Evolutionary conservation across 2,329 filamentous ascomycete genomes (phyloP).

Genomic region (Apiospora rasikravindrae): DNA sequence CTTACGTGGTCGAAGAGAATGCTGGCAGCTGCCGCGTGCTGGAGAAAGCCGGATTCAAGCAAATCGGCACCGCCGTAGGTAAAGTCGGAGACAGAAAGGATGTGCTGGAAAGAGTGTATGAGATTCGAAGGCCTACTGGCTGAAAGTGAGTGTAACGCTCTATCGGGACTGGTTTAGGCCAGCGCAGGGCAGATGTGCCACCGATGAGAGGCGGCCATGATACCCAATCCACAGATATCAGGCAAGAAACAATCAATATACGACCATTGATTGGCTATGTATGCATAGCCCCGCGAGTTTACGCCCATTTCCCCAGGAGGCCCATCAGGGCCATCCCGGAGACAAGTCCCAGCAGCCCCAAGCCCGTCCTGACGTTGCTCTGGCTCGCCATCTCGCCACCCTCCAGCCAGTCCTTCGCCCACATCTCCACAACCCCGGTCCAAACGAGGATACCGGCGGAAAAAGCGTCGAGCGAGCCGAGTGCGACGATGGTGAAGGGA

Average conservation of each 20-base stretch:
- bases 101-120: background rate
- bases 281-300: background rate
- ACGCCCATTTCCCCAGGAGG: constrained; percentile 17
- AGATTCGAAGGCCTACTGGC: background rate
- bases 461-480: constrained; percentile 61
- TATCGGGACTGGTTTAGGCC: background rate
- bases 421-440: constrained; percentile 64
- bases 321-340: constrained; percentile 13
- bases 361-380: background rate
- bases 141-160: background rate
- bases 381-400: constrained; percentile 34
- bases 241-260: background rate
- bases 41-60: constrained; percentile 1
- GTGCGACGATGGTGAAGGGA: constrained; percentile 55
- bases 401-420: constrained; percentile 59
- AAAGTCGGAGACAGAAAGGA: background rate
- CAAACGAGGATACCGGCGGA: constrained; percentile 62
- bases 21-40: background rate
- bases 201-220: background rate
- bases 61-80: background rate
- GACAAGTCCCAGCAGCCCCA: background rate
- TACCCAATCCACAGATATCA: background rate
- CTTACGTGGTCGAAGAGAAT: background rate
- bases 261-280: too few relatives aligned
- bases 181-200: background rate